Percentiles rank a stretch among this genome's conserved stretches.
phyloP scores from a whole-genome alignment of 495 filamentous ascomycete species.

The Achaetomiella virescens region DNA sequence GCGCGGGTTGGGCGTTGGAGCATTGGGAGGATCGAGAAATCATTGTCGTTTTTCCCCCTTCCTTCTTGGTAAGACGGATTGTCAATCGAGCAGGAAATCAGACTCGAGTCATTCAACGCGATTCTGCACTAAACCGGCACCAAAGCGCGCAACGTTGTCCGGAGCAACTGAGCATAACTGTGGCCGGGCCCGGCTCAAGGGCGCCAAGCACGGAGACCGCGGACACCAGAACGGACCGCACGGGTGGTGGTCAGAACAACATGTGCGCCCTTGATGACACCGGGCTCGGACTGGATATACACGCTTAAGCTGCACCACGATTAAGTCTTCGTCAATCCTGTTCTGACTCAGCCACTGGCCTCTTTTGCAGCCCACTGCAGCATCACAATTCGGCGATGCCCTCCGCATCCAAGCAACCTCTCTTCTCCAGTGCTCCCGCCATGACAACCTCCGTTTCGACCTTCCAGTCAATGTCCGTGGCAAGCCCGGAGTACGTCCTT shows the following conservation, averaged over 20 bases:
- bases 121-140: no score
- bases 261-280: neutral
- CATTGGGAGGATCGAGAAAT: neutral
- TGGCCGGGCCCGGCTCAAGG: neutral
- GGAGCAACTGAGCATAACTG: neutral
- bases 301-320: slow-evolving; percentile 6
- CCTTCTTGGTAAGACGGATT: neutral
- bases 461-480: no score
- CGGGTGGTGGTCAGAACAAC: neutral
- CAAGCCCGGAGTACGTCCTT: no score
- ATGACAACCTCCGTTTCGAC: no score
- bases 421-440: no score
- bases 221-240: neutral
- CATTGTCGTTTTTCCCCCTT: neutral
- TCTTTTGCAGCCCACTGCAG: neutral
- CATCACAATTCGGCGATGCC: neutral
- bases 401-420: no score
- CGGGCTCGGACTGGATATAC: slow-evolving; percentile 15
- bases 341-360: neutral
- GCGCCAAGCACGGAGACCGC: neutral
- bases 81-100: neutral
- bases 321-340: neutral
- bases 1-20: neutral
- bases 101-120: neutral
- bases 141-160: neutral